These are phyloP conservation scores for Eucalyptus leucophloia DNA, from an alignment of 345 rosid species.

Conservation along the genomic window DNA sequence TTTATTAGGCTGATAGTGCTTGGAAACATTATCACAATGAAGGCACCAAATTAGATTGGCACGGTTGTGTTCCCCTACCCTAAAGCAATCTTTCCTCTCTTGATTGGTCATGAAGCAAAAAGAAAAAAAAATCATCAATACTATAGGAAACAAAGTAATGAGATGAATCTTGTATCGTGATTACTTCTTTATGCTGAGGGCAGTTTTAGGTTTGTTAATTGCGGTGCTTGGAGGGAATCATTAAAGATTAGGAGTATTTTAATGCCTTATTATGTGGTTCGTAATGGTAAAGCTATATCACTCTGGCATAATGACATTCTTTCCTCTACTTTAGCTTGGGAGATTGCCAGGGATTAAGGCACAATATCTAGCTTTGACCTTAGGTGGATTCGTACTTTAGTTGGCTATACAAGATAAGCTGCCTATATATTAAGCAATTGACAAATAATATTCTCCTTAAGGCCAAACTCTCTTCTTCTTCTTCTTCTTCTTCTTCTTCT, in stretches of 20 bases:
- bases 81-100: background rate
- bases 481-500: no score
- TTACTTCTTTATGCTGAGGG: background rate
- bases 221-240: background rate
- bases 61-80: background rate
- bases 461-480: no score
- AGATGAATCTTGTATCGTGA: background rate
- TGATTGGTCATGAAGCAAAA: background rate
- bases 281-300: background rate
- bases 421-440: no score
- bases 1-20: background rate
- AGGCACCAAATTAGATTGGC: background rate
- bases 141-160: background rate
- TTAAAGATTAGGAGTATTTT: background rate
- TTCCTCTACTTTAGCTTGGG: background rate
- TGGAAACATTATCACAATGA: background rate
- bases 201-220: background rate
- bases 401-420: no score
- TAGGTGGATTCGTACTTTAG: no score
- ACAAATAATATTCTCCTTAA: no score
- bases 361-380: background rate
- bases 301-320: background rate
- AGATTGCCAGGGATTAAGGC: background rate
- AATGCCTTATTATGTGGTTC: background rate
- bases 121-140: background rate